phyloP scores from a whole-genome alignment of 148 eudicot genomes.

The Fagopyrum tataricum region DNA sequence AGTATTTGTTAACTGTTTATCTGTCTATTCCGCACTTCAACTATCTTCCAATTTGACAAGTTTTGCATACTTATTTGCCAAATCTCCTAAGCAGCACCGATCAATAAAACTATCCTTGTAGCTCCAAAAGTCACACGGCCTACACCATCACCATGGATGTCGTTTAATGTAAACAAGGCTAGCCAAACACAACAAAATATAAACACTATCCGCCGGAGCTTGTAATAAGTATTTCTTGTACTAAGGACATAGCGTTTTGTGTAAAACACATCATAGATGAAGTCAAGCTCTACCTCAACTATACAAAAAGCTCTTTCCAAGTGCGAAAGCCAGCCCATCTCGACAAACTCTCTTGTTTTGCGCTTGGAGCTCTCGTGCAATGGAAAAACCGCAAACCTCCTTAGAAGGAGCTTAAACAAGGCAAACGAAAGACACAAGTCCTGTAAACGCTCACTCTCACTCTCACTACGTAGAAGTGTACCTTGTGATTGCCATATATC shows the following conservation, averaged over 20 bases:
- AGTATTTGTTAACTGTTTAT: no score
- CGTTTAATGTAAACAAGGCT: not conserved
- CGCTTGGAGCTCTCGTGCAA: no score
- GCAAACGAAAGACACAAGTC: no score
- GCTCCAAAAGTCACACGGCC: not conserved
- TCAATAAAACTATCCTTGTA: not conserved
- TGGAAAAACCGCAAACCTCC: no score
- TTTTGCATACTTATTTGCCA: not conserved
- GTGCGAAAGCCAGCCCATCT: no score
- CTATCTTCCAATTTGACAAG: not conserved
- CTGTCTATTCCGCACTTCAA: no score
- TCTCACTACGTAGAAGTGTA: no score
- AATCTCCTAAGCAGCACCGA: not conserved
- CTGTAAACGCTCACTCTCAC: no score
- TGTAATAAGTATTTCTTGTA: not conserved
- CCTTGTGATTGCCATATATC: not conserved
- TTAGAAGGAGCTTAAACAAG: no score
- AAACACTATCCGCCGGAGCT: not conserved
- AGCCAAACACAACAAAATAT: not conserved
- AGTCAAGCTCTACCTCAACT: not conserved
- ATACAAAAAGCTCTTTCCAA: no score
- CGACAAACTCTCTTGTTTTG: no score
- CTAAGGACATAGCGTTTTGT: not conserved
- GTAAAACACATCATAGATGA: not conserved
- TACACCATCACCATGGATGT: not conserved